Percentiles rank a stretch among this genome's conserved stretches.
These are phyloP conservation scores for Pulveroboletus sp. DNA, from an alignment of 768 basidiomycete species.

Conservation along the genomic window DNA sequence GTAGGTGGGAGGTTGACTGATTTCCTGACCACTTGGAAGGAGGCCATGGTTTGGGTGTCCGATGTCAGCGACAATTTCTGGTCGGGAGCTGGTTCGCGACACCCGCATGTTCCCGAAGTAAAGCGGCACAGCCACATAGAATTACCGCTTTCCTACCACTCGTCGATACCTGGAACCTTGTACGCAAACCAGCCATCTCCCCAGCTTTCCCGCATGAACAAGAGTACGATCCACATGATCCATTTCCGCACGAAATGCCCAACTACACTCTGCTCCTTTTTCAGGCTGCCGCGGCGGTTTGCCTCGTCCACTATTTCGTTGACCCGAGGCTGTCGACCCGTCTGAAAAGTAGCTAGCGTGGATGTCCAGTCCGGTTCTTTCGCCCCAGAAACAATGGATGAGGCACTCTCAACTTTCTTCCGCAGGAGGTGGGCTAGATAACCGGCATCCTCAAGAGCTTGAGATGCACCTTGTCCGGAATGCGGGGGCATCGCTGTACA, in stretches of 20 bases:
- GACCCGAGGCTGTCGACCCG: conserved; percentile 21
- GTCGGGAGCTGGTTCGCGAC: background rate
- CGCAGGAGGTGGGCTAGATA: conserved; percentile 29
- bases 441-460: conserved; percentile 28
- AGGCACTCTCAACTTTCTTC: conserved; percentile 3
- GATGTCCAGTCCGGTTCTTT: conserved; percentile 10
- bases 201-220: conserved; percentile 26
- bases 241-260: conserved; percentile 21
- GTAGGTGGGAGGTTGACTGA: conserved; percentile 80
- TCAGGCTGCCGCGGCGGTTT: conserved; percentile 21
- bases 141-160: too few species aligned
- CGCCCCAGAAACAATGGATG: background rate
- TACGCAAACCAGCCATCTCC: conserved; percentile 27
- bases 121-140: conserved; percentile 29
- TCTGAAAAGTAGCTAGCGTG: conserved; percentile 24
- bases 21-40: conserved; percentile 73
- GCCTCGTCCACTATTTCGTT: conserved; percentile 26
- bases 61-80: background rate
- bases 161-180: conserved; percentile 10
- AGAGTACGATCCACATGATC: conserved; percentile 21
- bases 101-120: conserved; percentile 38
- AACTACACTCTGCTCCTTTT: conserved; percentile 18
- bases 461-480: conserved; percentile 30
- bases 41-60: conserved; percentile 45
- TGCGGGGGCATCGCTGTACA: conserved; percentile 29